Base-by-base conservation (phyloP, 2,329 filamentous ascomycete genomes). In the Fusarium bactridioides region DNA sequence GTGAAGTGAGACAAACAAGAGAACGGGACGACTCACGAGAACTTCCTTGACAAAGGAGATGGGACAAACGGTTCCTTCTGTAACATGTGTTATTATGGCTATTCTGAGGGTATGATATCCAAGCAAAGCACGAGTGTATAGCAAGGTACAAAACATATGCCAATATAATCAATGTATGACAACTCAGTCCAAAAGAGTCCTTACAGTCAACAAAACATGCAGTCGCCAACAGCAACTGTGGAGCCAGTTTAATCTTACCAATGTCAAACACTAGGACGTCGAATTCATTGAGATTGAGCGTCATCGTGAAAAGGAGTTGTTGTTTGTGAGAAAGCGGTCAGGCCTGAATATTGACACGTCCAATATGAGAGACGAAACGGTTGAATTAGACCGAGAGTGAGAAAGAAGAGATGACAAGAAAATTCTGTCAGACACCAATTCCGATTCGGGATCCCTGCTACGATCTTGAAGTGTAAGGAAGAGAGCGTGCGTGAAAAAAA, bases 41-140 rank as follows among this genome's bases (percentile, higher is more conserved):
- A 93, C 89, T 80, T 94, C 91, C 83, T 93, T 93, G 82, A 95
- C 93, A 82, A 95, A 95, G 76, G 91, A 93, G 80, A 95, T 94
- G 76, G 92, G 92, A 81, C 92, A 94, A 72, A 95, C 90, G 55
- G 93, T 95, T 71, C 93, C 93, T 87, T 95, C 93, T 95, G 76
- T 54, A 74, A 55, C 33, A 31, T 62, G 55, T 74, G 72, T 74
- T 74, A 74, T 67, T 74, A 72, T 62, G 33, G 29, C 68, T 74
- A 74, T 74, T 60, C 60, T 72, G 63, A 38, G 47, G 35, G 43
- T 55, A 60, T 56, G 45, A 59, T 69, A 66, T 40, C 38, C 57
- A 54, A 67, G 35, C 37, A 37, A 38, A 56, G 25, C 33, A 29
- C 45, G 47, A 40, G 47, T 50, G 40, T 33, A 70, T 25, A 61